These are phyloP conservation scores for Endoconidiophora laricicola DNA, from an alignment of 2,329 filamentous ascomycete species.

Conservation along the genomic window DNA sequence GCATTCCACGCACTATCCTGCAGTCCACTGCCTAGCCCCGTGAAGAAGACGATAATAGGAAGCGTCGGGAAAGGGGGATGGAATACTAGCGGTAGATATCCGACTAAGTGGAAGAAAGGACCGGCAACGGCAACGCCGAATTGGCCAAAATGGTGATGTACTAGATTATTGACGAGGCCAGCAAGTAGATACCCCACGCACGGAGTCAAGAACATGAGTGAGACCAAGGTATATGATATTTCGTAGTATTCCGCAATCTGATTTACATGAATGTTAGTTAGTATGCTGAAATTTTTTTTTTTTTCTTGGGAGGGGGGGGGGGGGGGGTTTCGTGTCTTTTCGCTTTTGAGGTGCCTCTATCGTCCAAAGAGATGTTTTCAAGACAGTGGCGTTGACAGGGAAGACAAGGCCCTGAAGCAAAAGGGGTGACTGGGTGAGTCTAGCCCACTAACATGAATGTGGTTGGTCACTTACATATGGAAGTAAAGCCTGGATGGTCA, in stretches of 20 bases:
- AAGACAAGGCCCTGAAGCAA: neutral
- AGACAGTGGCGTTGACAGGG: neutral
- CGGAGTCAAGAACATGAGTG: slow-evolving; percentile 49
- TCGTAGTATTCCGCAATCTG: slow-evolving; percentile 32
- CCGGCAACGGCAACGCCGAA: slow-evolving; percentile 53
- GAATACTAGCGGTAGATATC: slow-evolving; percentile 46
- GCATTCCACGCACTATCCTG: slow-evolving; percentile 44
- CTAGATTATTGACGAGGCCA: slow-evolving; percentile 44
- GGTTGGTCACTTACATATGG: slow-evolving; percentile 24
- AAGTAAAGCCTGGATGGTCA: slow-evolving; percentile 26
- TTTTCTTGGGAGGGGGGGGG: neutral
- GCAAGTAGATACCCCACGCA: slow-evolving; percentile 48
- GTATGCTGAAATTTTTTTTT: neutral
- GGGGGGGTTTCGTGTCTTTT: neutral
- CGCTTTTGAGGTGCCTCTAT: too few species aligned
- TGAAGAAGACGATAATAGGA: slow-evolving; percentile 45
- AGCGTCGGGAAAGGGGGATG: slow-evolving; percentile 56
- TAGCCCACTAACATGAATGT: neutral
- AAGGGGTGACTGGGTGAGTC: too few species aligned
- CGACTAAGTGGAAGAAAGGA: slow-evolving; percentile 43
- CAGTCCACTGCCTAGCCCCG: slow-evolving; percentile 56
- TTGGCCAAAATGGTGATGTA: slow-evolving; percentile 51
- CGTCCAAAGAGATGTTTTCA: neutral
- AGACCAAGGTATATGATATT: slow-evolving; percentile 44
- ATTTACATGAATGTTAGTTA: neutral